Conservation (phyloP, 1,284 basidiomycete species). For the Wallemia ichthyophaga region DNA sequence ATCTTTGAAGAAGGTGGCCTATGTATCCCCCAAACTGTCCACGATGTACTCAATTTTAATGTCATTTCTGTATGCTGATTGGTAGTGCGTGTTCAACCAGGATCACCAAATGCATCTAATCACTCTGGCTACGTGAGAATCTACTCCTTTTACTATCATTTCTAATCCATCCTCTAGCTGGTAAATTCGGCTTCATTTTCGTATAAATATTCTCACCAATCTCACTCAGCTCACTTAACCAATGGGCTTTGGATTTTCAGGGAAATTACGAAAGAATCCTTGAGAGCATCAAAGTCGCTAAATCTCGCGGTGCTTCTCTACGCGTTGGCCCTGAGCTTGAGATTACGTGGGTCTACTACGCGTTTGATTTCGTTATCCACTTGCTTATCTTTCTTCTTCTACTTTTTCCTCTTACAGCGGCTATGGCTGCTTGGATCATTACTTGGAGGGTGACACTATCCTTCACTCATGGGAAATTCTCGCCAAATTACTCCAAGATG, state of each 20-base stretch:
- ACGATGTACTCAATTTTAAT: not conserved
- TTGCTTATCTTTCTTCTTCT: not conserved
- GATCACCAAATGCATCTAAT: slow-evolving; percentile 29
- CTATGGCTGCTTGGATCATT: slow-evolving; percentile 83
- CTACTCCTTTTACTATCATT: not conserved
- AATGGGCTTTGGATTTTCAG: slow-evolving; percentile 90
- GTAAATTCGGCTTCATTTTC: slow-evolving; percentile 1
- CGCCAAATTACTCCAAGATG: slow-evolving; percentile 48
- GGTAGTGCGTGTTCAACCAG: too few species aligned
- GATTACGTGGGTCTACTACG: slow-evolving; percentile 35
- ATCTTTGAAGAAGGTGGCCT: slow-evolving; percentile 47
- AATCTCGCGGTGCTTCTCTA: slow-evolving; percentile 57
- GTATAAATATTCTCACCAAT: not conserved
- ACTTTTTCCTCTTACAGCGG: slow-evolving; percentile 24
- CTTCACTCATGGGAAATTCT: slow-evolving; percentile 92
- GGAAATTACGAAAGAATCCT: slow-evolving; percentile 78
- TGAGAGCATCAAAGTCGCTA: slow-evolving; percentile 60
- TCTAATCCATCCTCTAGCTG: not conserved
- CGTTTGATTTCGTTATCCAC: not conserved
- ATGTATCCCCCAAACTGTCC: slow-evolving; percentile 15
- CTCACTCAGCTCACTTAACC: slow-evolving; percentile 46
- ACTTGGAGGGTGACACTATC: slow-evolving; percentile 34
- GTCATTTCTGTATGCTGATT: not conserved
- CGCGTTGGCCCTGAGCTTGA: slow-evolving; percentile 98
- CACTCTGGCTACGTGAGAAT: slow-evolving; percentile 36